Conservation (phyloP, 1,284 basidiomycete species). For the Ustilago tritici region DNA sequence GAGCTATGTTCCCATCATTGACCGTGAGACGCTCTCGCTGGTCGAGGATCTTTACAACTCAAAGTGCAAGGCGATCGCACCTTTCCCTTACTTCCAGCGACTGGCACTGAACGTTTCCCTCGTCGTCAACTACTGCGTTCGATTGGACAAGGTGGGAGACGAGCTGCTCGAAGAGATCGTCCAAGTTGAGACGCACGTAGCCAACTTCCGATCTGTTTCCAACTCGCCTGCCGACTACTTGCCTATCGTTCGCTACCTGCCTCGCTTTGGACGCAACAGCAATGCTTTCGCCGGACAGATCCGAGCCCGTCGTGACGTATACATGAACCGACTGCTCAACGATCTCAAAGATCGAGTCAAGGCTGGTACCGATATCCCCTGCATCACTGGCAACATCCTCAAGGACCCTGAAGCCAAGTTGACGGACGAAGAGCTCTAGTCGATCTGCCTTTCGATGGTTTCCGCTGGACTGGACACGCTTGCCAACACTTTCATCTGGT, state of each 20-base stretch:
- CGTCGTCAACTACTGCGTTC: conserved; percentile 41
- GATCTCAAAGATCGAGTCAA: conserved; percentile 36
- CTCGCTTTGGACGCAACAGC: conserved; percentile 17
- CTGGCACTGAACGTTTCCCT: conserved; percentile 48
- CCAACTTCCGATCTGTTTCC: conserved; percentile 47
- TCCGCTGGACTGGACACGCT: conserved; percentile 50
- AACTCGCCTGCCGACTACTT: conserved; percentile 43
- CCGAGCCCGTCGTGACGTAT: conserved; percentile 35
- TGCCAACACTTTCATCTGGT: conserved; percentile 54
- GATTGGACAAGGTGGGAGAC: conserved; percentile 43
- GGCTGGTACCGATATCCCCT: conserved; percentile 36
- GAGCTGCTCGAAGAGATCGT: conserved; percentile 43
- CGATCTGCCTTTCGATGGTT: conserved; percentile 51
- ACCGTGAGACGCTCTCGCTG: conserved; percentile 44
- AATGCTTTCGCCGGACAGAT: conserved; percentile 26
- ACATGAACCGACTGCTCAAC: conserved; percentile 44
- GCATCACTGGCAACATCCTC: conserved; percentile 51
- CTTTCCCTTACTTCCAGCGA: conserved; percentile 45
- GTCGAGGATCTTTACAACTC: conserved; percentile 42
- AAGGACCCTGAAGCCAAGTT: conserved; percentile 47
- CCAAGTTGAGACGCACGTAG: conserved; percentile 51
- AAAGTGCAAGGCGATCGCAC: conserved; percentile 22
- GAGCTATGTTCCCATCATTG: conserved; percentile 50
- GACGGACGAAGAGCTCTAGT: conserved; percentile 37
- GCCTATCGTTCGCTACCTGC: conserved; percentile 39